These are phyloP conservation scores for Euphorbia schlechtendalii DNA, from an alignment of 441 rosid genomes.

Conservation along the genomic window DNA sequence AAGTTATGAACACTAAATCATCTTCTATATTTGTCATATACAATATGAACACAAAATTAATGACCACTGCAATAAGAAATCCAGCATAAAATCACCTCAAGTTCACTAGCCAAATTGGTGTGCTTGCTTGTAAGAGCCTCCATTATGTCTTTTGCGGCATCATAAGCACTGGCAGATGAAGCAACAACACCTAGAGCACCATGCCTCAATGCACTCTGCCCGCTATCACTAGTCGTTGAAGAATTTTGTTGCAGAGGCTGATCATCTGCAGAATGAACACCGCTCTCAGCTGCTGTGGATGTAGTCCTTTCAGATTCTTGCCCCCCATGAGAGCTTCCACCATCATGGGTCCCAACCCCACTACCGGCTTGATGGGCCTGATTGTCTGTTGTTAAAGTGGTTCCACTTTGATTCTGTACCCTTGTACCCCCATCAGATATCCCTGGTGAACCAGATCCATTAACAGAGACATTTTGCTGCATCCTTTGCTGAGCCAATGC, in stretches of 20 bases:
- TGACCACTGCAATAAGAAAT: conserved; percentile 6
- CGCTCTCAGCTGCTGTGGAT: conserved; percentile 42
- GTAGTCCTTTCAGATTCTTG: conserved; percentile 78
- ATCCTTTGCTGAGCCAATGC: conserved; percentile 85
- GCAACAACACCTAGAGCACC: conserved; percentile 59
- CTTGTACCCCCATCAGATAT: conserved; percentile 50
- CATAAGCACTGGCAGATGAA: conserved; percentile 87
- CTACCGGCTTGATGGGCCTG: conserved; percentile 50
- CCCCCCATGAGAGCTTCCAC: conserved; percentile 61
- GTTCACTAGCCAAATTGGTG: conserved; percentile 87
- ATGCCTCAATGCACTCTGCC: conserved; percentile 59
- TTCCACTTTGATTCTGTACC: conserved; percentile 48
- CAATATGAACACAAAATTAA: too few relatives aligned
- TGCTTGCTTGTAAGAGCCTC: conserved; percentile 97
- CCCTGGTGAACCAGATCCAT: conserved; percentile 48
- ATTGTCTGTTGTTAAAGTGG: conserved; percentile 50
- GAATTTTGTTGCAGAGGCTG: conserved; percentile 70
- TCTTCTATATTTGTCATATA: neutral
- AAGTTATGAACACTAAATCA: neutral
- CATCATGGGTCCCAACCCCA: conserved; percentile 65
- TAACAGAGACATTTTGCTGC: conserved; percentile 64
- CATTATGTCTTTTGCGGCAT: conserved; percentile 98
- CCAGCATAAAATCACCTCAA: conserved; percentile 57
- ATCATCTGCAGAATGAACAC: conserved; percentile 55
- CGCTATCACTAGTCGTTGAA: conserved; percentile 51